A percentile compares a stretch with the other conserved stretches of the same genome.
Conservation (phyloP, 2,329 filamentous ascomycete genomes). For the Pyrenochaeta sp. region DNA sequence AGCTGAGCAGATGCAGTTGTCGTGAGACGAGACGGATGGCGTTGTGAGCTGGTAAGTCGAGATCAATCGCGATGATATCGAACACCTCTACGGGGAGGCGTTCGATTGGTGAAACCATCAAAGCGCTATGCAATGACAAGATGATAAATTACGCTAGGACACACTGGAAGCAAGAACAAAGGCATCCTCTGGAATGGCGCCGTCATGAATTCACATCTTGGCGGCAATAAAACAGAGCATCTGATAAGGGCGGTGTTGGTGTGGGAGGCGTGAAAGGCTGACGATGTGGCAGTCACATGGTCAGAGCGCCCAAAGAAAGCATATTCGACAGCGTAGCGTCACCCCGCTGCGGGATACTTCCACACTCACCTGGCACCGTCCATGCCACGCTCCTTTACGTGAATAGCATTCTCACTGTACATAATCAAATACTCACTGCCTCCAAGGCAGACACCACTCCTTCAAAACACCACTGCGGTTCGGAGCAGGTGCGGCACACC, state of each 20-base stretch:
- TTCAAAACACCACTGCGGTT: slow-evolving; percentile 1
- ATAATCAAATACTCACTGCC: not conserved
- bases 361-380: not conserved
- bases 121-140: slow-evolving; percentile 1
- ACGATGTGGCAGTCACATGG: not conserved
- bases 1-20: slow-evolving; percentile 29
- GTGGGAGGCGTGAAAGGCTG: not conserved
- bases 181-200: not conserved
- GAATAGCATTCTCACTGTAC: not conserved
- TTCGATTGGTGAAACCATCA: slow-evolving; percentile 36
- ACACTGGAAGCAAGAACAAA: slow-evolving; percentile 1
- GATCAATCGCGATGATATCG: slow-evolving; percentile 29
- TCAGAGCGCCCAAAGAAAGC: not conserved
- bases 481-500: slow-evolving; percentile 9
- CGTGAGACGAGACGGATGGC: slow-evolving; percentile 35
- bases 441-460: slow-evolving; percentile 9
- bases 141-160: not conserved
- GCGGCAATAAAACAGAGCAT: not conserved
- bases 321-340: not conserved
- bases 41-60: slow-evolving; percentile 26
- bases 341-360: not conserved
- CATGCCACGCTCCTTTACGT: slow-evolving; percentile 15
- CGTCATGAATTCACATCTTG: not conserved
- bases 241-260: not conserved
- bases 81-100: slow-evolving; percentile 41